These are phyloP conservation scores for Leishmania gerbilli DNA, from an alignment of 208 protist species.

Conservation along the genomic window DNA sequence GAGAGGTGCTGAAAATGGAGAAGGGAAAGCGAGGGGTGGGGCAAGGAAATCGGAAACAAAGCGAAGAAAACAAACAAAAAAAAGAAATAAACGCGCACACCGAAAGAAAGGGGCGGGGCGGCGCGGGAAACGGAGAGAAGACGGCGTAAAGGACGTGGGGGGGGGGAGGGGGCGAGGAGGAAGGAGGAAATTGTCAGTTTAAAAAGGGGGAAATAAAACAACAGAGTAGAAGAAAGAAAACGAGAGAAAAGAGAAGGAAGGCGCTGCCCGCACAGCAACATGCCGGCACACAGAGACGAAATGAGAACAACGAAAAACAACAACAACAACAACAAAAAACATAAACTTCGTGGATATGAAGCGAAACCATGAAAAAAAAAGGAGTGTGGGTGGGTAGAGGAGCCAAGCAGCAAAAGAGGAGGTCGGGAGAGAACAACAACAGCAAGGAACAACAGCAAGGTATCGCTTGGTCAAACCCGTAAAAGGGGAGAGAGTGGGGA, in stretches of 20 bases:
- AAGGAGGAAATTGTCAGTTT: no score
- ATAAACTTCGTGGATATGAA: neutral
- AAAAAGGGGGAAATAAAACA: no score
- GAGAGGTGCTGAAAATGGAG: neutral
- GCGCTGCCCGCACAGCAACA: neutral
- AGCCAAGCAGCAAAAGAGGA: neutral
- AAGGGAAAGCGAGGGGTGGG: slow-evolving; percentile 2
- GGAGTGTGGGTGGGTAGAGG: neutral
- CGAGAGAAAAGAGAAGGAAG: neutral
- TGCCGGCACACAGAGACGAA: neutral
- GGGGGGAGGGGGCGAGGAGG: no score
- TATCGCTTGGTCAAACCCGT: neutral
- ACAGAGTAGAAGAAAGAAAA: neutral
- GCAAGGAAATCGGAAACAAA: no score
- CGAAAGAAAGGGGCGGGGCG: no score
- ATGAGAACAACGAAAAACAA: neutral
- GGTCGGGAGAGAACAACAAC: neutral
- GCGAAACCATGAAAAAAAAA: neutral
- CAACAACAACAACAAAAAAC: neutral
- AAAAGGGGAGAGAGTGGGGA: neutral
- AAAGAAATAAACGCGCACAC: no score
- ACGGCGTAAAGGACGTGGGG: no score
- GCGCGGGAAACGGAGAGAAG: no score
- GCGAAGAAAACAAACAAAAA: no score
- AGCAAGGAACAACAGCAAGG: neutral